These are phyloP conservation scores for Candida sphagnicola DNA, from an alignment of 805 yeast genomes.

Conservation along the genomic window DNA sequence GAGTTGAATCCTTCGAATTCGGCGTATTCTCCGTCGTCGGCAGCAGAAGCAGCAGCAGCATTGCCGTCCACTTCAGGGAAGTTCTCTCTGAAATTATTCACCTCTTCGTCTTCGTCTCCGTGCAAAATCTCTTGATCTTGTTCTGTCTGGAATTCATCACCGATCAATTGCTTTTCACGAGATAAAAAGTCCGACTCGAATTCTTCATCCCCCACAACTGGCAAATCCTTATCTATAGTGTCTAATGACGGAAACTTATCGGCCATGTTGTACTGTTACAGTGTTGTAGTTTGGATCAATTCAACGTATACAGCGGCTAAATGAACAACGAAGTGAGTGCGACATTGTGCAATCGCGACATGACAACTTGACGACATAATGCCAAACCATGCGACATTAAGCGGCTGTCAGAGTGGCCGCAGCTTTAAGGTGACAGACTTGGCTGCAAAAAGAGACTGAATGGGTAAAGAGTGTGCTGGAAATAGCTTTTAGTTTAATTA, in stretches of 20 bases:
- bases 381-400: too few relatives aligned
- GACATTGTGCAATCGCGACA: too few relatives aligned
- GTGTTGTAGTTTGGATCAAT: neutral
- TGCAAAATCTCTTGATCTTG: constrained; percentile 49
- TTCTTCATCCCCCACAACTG: constrained; percentile 25
- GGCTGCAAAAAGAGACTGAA: neutral
- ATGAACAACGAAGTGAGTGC: too few relatives aligned
- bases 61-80: constrained; percentile 52
- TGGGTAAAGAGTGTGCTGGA: too few relatives aligned
- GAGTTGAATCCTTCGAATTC: constrained; percentile 34
- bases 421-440: too few relatives aligned
- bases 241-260: constrained; percentile 76
- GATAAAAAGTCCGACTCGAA: constrained; percentile 54
- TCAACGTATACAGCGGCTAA: too few relatives aligned
- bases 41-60: constrained; percentile 14
- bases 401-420: too few relatives aligned
- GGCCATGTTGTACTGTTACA: constrained; percentile 45
- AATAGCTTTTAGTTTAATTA: too few relatives aligned
- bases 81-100: constrained; percentile 60
- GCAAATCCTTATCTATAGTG: constrained; percentile 28
- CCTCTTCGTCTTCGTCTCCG: constrained; percentile 39
- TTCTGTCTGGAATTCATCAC: constrained; percentile 69
- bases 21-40: constrained; percentile 34
- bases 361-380: too few relatives aligned
- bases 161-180: constrained; percentile 64